These are phyloP conservation scores for Cylindrotheca fusiformis DNA, from an alignment of 108 stramenopile genomes.

Conservation along the genomic window DNA sequence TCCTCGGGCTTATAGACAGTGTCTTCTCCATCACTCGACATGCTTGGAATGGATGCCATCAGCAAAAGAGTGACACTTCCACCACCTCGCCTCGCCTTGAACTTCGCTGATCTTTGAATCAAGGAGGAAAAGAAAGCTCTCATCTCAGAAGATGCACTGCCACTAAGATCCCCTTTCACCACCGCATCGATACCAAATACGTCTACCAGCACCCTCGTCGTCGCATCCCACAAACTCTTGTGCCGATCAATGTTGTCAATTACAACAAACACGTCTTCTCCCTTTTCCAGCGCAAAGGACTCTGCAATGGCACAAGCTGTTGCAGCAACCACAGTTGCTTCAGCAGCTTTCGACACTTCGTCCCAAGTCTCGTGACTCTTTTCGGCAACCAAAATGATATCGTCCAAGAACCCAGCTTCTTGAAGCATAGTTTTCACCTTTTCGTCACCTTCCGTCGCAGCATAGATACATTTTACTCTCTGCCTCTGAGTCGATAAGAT, in stretches of 20 bases:
- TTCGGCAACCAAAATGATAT: conserved; percentile 54
- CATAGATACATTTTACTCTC: conserved; percentile 66
- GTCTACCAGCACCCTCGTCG: conserved; percentile 70
- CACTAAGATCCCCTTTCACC: conserved; percentile 71
- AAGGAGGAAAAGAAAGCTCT: conserved; percentile 80
- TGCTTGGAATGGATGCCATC: conserved; percentile 53
- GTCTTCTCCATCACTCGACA: conserved; percentile 23
- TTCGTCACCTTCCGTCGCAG: conserved; percentile 41
- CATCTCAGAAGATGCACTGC: conserved; percentile 87
- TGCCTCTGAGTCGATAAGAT: conserved; percentile 34
- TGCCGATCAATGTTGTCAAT: conserved; percentile 82
- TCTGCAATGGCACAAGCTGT: conserved; percentile 81
- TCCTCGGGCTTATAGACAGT: conserved; percentile 59
- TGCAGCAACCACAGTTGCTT: conserved; percentile 55
- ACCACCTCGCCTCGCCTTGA: conserved; percentile 65
- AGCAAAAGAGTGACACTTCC: conserved; percentile 80
- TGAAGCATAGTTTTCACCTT: conserved; percentile 35
- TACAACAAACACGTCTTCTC: conserved; percentile 69
- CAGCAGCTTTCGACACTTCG: conserved; percentile 32
- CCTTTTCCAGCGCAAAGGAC: conserved; percentile 60
- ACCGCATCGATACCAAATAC: conserved; percentile 83
- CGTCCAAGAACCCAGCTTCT: conserved; percentile 43
- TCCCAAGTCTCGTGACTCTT: conserved; percentile 11
- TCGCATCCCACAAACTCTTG: conserved; percentile 83
- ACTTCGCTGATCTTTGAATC: conserved; percentile 85